Percentiles rank a stretch among this genome's conserved stretches.
phyloP scores from a whole-genome alignment of 495 filamentous ascomycete genomes.

The Hyaloscypha variabilis region DNA sequence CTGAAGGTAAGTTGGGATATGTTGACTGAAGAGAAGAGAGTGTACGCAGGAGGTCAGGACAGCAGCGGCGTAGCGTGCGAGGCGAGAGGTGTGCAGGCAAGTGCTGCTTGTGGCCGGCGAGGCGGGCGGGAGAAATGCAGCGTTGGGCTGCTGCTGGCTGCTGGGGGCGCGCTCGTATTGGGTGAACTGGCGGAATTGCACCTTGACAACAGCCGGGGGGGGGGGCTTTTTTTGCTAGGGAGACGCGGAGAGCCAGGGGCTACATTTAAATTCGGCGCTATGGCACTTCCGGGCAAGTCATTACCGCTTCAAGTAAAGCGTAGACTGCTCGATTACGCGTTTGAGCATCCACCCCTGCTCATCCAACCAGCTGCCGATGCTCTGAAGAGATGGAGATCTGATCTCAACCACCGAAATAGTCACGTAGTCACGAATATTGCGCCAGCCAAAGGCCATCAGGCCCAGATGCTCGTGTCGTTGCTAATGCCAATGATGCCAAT shows the following conservation, averaged over 20 bases:
- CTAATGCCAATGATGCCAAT: too few species aligned
- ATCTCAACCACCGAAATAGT: too few species aligned
- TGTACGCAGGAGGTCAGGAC: background rate
- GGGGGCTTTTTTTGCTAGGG: background rate
- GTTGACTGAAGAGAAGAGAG: background rate
- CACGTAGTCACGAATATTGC: too few species aligned
- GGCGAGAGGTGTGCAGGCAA: background rate
- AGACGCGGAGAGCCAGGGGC: background rate
- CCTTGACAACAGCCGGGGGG: too few species aligned
- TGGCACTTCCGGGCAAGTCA: background rate
- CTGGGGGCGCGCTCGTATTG: background rate
- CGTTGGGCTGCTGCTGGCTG: background rate
- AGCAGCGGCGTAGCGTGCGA: background rate
- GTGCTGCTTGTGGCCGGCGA: too few species aligned
- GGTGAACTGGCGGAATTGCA: background rate
- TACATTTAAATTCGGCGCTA: background rate
- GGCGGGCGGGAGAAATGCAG: background rate
- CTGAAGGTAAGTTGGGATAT: conserved; percentile 9
- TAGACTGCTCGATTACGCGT: background rate
- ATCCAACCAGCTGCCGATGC: background rate
- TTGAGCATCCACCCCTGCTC: background rate
- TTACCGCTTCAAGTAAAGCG: background rate
- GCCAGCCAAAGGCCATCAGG: too few species aligned
- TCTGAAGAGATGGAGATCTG: background rate
- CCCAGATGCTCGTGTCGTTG: too few species aligned